A percentile compares a stretch with the other conserved stretches of the same genome.
Evolutionary conservation across 192 early-diverging fungal species (phyloP).

Genomic region (Coemansia furcata): DNA sequence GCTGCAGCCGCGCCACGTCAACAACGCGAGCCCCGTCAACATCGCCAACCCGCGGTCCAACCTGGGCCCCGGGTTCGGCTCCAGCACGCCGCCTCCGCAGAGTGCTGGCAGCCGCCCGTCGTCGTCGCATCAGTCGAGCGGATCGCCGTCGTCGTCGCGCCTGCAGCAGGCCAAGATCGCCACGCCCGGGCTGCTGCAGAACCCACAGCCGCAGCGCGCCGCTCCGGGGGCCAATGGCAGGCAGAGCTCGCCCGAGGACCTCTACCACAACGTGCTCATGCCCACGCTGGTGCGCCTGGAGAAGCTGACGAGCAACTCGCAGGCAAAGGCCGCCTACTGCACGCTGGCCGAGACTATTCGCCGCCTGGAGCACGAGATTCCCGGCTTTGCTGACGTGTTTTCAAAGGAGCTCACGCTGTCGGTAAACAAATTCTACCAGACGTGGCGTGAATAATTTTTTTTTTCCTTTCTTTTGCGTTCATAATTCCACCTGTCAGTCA

Average conservation of each 20-base stretch:
- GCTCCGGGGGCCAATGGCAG: constrained; percentile 9
- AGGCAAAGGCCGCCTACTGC: constrained; percentile 49
- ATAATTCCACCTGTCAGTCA: neutral
- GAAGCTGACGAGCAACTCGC: constrained; percentile 46
- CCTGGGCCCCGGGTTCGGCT: constrained; percentile 23
- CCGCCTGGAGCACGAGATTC: constrained; percentile 52
- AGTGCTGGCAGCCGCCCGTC: constrained; percentile 39
- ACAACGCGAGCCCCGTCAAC: constrained; percentile 40
- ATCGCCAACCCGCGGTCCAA: constrained; percentile 22
- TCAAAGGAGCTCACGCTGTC: constrained; percentile 49
- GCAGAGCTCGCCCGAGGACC: constrained; percentile 42
- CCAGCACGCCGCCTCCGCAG: constrained; percentile 35
- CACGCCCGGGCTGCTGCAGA: neutral
- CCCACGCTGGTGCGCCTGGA: constrained; percentile 50
- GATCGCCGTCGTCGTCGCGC: constrained; percentile 23
- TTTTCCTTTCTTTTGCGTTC: neutral
- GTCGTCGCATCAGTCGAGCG: constrained; percentile 34
- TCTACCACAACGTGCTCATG: constrained; percentile 55
- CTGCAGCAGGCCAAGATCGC: constrained; percentile 20
- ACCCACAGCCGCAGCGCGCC: constrained; percentile 36
- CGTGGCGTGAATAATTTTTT: constrained; percentile 43
- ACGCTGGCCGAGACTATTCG: constrained; percentile 54
- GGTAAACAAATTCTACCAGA: constrained; percentile 53
- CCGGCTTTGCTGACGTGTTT: constrained; percentile 55
- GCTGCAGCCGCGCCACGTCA: constrained; percentile 44